Base-by-base conservation (phyloP, 768 basidiomycete genomes). In the Boletus rubropictus region DNA sequence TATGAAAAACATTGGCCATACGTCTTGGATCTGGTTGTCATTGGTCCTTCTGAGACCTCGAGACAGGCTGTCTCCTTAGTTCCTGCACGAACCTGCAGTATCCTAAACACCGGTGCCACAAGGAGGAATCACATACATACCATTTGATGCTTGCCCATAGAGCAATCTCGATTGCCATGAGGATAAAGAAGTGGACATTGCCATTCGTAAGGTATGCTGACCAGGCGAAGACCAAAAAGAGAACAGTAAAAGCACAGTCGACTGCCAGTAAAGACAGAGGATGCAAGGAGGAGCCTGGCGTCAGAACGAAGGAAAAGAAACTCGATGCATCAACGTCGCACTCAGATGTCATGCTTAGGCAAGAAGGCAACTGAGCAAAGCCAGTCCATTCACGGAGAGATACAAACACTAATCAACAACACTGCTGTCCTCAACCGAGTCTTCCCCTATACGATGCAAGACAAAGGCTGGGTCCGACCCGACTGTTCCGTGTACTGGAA, bases 71-170 rank as follows among this genome's bases (percentile, higher is more conserved):
- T 38, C 66, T 72, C 59, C 72, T 70, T 11, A 87, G 64, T 57
- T 88, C 86, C 54, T 75, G 67, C n/a, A 84, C 74, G 57, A 83
- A 81, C 82, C 84, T 87, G 60, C 58, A 48, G 50, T 56, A 55
- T 34, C 25, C 42, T 54, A 38, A 58, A 46, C 32, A 47, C 39
- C 11, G 22, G 10, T 7, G 18, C 44, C 27, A 12, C 50, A 21
- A 46, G 31, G 20, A 38, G 36, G 44, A 38, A 32, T 34, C 8
- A 41, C 34, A 34, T 14, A 64, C 75, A 48, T 63, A 86, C 89
- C 88, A 91, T 68, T 90, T 89, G 1, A 89, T 73, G 54, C 82
- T 88, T 25, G 71, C 82, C 88, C 87, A 91, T 25, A 92, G 69
- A 25, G 73, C 76, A 12, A 82, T 58, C 57, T 82, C 81, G 49